Percentiles rank a stretch among this genome's conserved stretches.
Evolutionary conservation across 495 filamentous ascomycete genomes (phyloP).

Genomic region (Penicillium malachiteum): DNA sequence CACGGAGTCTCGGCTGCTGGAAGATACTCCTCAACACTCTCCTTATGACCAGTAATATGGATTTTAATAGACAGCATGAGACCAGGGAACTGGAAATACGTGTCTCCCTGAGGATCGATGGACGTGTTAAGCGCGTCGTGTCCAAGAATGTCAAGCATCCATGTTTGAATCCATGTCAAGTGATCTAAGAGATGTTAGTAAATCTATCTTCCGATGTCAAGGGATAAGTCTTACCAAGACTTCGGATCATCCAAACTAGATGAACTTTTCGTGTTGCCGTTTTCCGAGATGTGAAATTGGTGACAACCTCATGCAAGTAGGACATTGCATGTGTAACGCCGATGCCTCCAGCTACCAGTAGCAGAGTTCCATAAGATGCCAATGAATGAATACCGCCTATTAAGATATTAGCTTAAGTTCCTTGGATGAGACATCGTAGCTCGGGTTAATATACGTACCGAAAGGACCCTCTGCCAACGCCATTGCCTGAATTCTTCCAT

Average conservation of each 20-base stretch:
- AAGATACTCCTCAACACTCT: constrained; percentile 28
- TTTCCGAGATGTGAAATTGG: constrained; percentile 37
- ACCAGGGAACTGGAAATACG: constrained; percentile 32
- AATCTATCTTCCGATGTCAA: not conserved
- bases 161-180: constrained; percentile 45
- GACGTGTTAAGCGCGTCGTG: constrained; percentile 31
- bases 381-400: constrained; percentile 50
- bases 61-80: constrained; percentile 38
- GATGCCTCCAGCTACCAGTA: constrained; percentile 58
- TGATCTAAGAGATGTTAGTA: constrained; percentile 27
- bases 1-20: constrained; percentile 29
- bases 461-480: constrained; percentile 58
- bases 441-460: constrained; percentile 29
- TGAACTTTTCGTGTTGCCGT: constrained; percentile 43
- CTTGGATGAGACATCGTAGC: not conserved
- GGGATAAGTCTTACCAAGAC: constrained; percentile 27
- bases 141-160: constrained; percentile 40
- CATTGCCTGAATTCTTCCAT: constrained; percentile 41
- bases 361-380: constrained; percentile 52
- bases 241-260: constrained; percentile 44
- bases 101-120: constrained; percentile 22
- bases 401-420: not conserved
- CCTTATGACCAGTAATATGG: constrained; percentile 31
- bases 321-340: constrained; percentile 60
- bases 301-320: constrained; percentile 51